A percentile compares a stretch with the other conserved stretches of the same genome.
phyloP scores from a whole-genome alignment of 805 yeast genomes.

The Komagataella ulmi region DNA sequence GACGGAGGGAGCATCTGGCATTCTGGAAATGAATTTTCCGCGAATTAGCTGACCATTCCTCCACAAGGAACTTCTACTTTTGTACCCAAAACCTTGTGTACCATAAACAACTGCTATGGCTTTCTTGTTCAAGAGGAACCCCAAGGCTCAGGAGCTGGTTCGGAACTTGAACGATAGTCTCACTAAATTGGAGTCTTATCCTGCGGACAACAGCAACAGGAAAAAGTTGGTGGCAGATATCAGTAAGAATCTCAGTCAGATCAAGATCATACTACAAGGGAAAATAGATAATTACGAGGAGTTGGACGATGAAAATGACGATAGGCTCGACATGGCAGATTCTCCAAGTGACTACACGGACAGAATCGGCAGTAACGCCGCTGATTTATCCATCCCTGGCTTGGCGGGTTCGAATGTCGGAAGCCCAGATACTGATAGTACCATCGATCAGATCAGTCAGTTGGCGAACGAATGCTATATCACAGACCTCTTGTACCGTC shows the following conservation, averaged over 20 bases:
- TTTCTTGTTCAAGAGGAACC: conserved; percentile 80
- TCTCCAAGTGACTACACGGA: not conserved
- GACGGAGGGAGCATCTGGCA: not conserved
- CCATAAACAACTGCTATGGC: conserved; percentile 38
- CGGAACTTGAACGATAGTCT: conserved; percentile 65
- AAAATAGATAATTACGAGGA: conserved; percentile 56
- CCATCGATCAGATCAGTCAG: conserved; percentile 62
- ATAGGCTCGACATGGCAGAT: not conserved
- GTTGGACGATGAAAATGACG: conserved; percentile 13
- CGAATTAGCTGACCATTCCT: not conserved
- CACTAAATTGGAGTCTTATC: conserved; percentile 36
- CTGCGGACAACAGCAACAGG: conserved; percentile 14
- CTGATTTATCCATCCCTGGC: not conserved
- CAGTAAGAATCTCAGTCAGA: conserved; percentile 46
- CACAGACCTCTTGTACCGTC: conserved; percentile 50
- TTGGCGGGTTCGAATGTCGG: not conserved
- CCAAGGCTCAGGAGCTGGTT: conserved; percentile 83
- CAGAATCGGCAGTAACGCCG: not conserved
- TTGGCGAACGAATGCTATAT: conserved; percentile 71
- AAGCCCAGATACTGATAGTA: conserved; percentile 11
- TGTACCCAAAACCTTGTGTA: not conserved
- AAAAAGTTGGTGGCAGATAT: conserved; percentile 59
- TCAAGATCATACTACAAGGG: conserved; percentile 40
- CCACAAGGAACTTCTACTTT: not conserved
- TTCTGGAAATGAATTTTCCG: not conserved